phyloP scores from a whole-genome alignment of 1,139 yeast genomes.

The Suhomyces maxii region DNA sequence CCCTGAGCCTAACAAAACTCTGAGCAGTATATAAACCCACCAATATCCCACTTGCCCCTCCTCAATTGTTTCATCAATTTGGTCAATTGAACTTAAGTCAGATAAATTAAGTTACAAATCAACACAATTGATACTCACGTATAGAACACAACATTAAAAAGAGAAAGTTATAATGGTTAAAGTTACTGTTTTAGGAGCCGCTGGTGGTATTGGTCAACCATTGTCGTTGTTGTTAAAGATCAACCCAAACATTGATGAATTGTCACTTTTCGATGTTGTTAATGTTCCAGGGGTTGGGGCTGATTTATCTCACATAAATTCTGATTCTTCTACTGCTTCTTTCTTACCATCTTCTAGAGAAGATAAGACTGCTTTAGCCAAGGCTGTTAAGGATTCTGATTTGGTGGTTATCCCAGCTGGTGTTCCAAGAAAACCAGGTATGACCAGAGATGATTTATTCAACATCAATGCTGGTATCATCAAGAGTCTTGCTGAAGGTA shows the following conservation, averaged over 20 bases:
- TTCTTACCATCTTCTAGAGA: constrained; percentile 71
- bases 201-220: constrained; percentile 99
- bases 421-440: constrained; percentile 99
- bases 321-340: constrained; percentile 81
- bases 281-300: constrained; percentile 98
- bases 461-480: constrained; percentile 96
- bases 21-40: not conserved
- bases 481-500: constrained; percentile 85
- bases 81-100: no score
- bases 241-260: constrained; percentile 80
- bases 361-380: constrained; percentile 70
- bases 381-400: constrained; percentile 78
- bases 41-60: not conserved
- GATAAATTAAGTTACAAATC: not conserved
- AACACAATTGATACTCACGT: not conserved
- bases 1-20: not conserved
- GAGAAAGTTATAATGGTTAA: constrained; percentile 44
- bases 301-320: constrained; percentile 89
- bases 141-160: no score
- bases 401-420: constrained; percentile 97
- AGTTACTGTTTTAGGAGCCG: constrained; percentile 93
- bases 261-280: constrained; percentile 87
- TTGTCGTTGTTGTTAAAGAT: constrained; percentile 85
- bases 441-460: constrained; percentile 98
- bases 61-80: not conserved